Conservation (phyloP, 805 yeast genomes). For the Candida odintsovae region DNA sequence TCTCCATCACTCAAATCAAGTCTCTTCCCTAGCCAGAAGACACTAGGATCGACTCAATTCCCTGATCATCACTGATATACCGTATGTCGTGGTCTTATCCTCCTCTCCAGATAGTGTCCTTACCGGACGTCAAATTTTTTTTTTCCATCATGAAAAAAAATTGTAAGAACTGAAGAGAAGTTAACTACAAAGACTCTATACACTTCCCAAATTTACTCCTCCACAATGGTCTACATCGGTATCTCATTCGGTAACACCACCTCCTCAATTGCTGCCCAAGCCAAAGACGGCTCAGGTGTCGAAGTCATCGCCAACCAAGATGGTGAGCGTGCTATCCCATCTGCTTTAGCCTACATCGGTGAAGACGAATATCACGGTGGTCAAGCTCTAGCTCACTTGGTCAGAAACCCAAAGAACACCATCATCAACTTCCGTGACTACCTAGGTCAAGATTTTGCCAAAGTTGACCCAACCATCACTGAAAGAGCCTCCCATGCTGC, state of each 20-base stretch:
- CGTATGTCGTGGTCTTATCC: neutral
- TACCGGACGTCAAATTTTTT: neutral
- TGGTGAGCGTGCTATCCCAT: constrained; percentile 96
- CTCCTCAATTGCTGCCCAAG: constrained; percentile 87
- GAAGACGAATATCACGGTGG: constrained; percentile 96
- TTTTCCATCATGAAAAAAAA: neutral
- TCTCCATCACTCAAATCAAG: too few species aligned
- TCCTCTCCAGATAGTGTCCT: neutral
- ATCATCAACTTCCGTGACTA: constrained; percentile 90
- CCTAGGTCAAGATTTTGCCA: constrained; percentile 67
- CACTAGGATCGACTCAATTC: neutral
- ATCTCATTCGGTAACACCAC: constrained; percentile 95
- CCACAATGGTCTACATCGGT: constrained; percentile 62
- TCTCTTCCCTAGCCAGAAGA: too few species aligned
- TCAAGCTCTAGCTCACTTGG: constrained; percentile 87
- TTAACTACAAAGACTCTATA: too few species aligned
- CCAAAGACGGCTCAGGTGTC: constrained; percentile 73
- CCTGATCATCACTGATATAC: neutral
- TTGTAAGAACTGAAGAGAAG: neutral
- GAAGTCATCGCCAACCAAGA: constrained; percentile 99
- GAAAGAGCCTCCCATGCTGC: constrained; percentile 63
- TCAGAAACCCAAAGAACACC: constrained; percentile 86
- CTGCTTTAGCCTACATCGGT: constrained; percentile 87
- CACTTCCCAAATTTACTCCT: neutral
- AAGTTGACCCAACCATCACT: constrained; percentile 62